Percentiles rank a stretch among this genome's conserved stretches.
These are phyloP conservation scores for Ascosphaera acerosa DNA, from an alignment of 2,329 filamentous ascomycete genomes.

Conservation along the genomic window DNA sequence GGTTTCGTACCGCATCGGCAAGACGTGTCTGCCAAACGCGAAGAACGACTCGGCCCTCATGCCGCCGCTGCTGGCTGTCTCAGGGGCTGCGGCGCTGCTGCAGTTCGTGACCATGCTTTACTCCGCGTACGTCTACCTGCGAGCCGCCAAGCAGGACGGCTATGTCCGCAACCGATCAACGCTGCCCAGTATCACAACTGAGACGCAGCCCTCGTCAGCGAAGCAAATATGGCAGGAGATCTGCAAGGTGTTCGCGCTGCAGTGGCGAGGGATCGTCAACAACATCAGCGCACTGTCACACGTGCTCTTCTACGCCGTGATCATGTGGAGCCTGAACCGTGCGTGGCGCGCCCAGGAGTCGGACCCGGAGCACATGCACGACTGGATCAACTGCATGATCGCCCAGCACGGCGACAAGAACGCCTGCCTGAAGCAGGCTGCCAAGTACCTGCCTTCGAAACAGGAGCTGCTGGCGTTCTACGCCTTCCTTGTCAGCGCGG, in stretches of 20 bases:
- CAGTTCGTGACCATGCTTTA: constrained; percentile 73
- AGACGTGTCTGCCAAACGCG: constrained; percentile 86
- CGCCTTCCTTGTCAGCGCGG: constrained; percentile 61
- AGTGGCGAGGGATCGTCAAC: constrained; percentile 82
- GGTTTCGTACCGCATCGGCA: constrained; percentile 80
- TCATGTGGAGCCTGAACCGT: constrained; percentile 37
- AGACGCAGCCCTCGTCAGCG: constrained; percentile 54
- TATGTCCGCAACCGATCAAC: constrained; percentile 42
- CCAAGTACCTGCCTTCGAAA: constrained; percentile 42
- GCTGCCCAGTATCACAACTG: constrained; percentile 50
- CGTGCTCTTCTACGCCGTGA: constrained; percentile 76
- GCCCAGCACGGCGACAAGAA: constrained; percentile 32
- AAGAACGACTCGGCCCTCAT: constrained; percentile 63
- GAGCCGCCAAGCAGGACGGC: constrained; percentile 49
- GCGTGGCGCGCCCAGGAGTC: constrained; percentile 10
- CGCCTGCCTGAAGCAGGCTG: constrained; percentile 36
- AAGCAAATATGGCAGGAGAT: constrained; percentile 73
- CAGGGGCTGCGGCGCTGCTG: constrained; percentile 47
- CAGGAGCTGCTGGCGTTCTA: constrained; percentile 58
- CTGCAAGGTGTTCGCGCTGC: constrained; percentile 61
- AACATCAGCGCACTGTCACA: constrained; percentile 75
- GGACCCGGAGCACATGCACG: constrained; percentile 28
- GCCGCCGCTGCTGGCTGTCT: constrained; percentile 64
- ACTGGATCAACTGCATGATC: constrained; percentile 52
- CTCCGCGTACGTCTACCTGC: constrained; percentile 85